Evolutionary conservation across 768 basidiomycete species (phyloP).

Genomic region (Mycena polygramma): DNA sequence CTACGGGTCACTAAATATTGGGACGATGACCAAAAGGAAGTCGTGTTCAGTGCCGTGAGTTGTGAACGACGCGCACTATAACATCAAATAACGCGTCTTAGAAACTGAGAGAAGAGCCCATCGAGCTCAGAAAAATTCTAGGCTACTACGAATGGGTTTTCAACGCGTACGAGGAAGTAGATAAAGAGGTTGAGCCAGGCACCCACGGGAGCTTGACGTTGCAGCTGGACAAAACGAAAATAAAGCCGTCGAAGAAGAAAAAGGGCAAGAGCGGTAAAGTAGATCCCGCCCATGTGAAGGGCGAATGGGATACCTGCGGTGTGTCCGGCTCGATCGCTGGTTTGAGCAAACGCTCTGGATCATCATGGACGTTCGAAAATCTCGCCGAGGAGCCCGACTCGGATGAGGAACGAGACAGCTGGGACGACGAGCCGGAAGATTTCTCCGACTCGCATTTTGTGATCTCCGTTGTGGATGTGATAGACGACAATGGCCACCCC

Average conservation of each 20-base stretch:
- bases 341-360: background rate
- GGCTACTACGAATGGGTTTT: constrained; percentile 26
- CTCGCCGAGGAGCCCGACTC: constrained; percentile 3
- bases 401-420: background rate
- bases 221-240: constrained; percentile 10
- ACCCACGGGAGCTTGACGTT: constrained; percentile 3
- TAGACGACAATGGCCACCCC: constrained; percentile 28
- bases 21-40: constrained; percentile 14
- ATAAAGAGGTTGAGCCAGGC: constrained; percentile 17
- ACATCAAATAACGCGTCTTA: background rate
- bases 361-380: constrained; percentile 2
- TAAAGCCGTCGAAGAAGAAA: background rate
- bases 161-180: constrained; percentile 19
- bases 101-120: constrained; percentile 18
- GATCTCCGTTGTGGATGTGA: constrained; percentile 15
- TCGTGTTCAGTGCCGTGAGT: constrained; percentile 18
- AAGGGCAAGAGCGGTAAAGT: constrained; percentile 2
- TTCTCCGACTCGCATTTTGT: constrained; percentile 9
- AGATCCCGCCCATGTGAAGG: constrained; percentile 7
- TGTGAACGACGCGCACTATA: background rate
- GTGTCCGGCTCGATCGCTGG: constrained; percentile 11
- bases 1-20: constrained; percentile 21
- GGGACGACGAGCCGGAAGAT: background rate
- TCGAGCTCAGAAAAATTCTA: constrained; percentile 14
- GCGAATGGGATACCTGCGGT: constrained; percentile 20